phyloP scores from a whole-genome alignment of 257 asterid species.

The Lithospermum erythrorhizon region DNA sequence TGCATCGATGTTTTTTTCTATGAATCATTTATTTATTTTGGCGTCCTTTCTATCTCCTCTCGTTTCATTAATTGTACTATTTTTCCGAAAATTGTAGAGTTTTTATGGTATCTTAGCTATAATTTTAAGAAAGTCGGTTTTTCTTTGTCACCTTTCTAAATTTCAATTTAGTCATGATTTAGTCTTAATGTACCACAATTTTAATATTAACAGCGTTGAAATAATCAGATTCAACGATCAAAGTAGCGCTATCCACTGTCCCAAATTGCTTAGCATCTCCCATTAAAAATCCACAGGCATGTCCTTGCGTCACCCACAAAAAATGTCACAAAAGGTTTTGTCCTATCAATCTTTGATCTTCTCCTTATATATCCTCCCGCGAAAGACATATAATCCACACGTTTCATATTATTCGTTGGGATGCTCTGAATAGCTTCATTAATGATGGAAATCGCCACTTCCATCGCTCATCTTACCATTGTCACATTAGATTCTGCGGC shows the following conservation, averaged over 20 bases:
- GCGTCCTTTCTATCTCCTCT: too few relatives aligned
- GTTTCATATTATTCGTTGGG: conserved; percentile 33
- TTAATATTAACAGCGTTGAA: conserved; percentile 51
- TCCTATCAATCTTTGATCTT: conserved; percentile 28
- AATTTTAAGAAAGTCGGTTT: too few relatives aligned
- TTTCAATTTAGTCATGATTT: too few relatives aligned
- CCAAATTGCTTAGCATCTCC: conserved; percentile 50
- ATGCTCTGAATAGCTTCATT: conserved; percentile 49
- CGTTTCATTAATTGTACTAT: too few relatives aligned
- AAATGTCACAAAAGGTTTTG: conserved; percentile 45
- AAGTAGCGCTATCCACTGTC: conserved; percentile 53
- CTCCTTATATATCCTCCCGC: conserved; percentile 66
- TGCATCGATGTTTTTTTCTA: too few relatives aligned
- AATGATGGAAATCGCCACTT: conserved; percentile 52
- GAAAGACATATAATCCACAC: conserved; percentile 34
- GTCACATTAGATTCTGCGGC: conserved; percentile 21
- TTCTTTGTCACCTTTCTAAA: too few relatives aligned
- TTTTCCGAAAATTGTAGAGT: too few relatives aligned
- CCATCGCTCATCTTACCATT: conserved; percentile 38
- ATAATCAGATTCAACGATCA: conserved; percentile 38
- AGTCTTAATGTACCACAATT: conserved; percentile 48
- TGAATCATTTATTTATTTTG: too few relatives aligned
- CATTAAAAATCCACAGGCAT: conserved; percentile 33
- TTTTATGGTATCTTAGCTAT: too few relatives aligned
- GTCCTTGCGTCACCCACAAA: conserved; percentile 46